Evolutionary conservation across 345 rosid species (phyloP).

Genomic region (Brassica napus): DNA sequence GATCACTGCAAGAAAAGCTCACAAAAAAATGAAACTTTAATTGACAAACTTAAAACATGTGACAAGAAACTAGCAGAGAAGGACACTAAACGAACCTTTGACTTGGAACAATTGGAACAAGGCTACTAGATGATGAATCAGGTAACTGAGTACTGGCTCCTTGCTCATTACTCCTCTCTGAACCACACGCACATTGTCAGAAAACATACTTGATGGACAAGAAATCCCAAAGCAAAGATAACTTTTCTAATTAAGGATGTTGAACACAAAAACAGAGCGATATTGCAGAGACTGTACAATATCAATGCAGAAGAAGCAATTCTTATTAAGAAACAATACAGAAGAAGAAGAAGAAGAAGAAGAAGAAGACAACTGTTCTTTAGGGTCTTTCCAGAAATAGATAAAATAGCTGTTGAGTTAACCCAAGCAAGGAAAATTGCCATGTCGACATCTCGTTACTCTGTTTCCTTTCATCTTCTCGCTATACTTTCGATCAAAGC

Average conservation of each 20-base stretch:
- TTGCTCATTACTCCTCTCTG: neutral
- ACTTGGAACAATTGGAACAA: neutral
- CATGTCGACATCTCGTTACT: no score
- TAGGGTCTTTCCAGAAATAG: neutral
- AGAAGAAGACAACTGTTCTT: neutral
- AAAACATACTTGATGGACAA: neutral
- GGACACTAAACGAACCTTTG: constrained; percentile 16
- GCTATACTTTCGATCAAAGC: no score
- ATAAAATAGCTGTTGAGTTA: no score
- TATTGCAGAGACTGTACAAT: no score
- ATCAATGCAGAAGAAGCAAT: no score
- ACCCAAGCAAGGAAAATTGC: no score
- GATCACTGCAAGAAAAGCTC: constrained; percentile 50
- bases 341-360: no score
- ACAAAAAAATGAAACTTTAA: no score
- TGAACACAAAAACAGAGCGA: neutral
- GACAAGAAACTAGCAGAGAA: constrained; percentile 2
- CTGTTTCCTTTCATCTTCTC: no score
- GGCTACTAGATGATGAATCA: neutral
- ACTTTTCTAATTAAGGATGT: neutral
- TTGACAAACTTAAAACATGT: neutral
- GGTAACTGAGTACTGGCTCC: neutral
- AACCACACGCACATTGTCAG: neutral
- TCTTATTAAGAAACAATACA: no score
- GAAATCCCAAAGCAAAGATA: neutral